Percentiles rank a stretch among this genome's conserved stretches.
Conservation (phyloP, 176 grass and related monocot species). For the Aegilops umbellulata region DNA sequence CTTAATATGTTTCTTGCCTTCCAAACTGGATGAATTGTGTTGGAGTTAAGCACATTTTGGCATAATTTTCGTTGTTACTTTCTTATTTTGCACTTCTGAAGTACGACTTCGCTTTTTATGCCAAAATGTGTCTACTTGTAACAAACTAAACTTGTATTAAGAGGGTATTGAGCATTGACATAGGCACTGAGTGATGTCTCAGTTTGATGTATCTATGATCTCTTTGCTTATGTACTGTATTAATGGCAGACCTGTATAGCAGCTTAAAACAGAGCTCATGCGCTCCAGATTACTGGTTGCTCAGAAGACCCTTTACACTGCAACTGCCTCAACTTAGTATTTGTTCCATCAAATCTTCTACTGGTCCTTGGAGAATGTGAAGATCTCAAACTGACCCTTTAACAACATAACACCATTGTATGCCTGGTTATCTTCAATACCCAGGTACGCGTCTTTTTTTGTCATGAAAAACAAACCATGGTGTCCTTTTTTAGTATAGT, state of each 20-base stretch:
- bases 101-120: neutral
- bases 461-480: neutral
- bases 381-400: neutral
- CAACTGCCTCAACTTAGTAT: neutral
- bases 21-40: neutral
- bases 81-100: neutral
- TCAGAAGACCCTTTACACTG: neutral
- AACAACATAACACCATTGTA: neutral
- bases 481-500: neutral
- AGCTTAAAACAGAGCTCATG: neutral
- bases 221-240: conserved; percentile 8
- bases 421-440: neutral
- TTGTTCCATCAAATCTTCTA: neutral
- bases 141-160: neutral
- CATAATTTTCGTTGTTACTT: neutral
- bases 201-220: neutral
- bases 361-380: conserved; percentile 1
- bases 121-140: neutral
- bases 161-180: neutral
- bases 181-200: neutral
- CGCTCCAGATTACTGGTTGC: neutral
- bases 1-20: neutral
- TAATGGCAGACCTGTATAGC: neutral
- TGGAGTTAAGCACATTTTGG: conserved; percentile 1
- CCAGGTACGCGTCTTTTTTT: neutral